These are phyloP conservation scores for Microthyrium microscopicum DNA, from an alignment of 2,329 filamentous ascomycete genomes.

Conservation along the genomic window DNA sequence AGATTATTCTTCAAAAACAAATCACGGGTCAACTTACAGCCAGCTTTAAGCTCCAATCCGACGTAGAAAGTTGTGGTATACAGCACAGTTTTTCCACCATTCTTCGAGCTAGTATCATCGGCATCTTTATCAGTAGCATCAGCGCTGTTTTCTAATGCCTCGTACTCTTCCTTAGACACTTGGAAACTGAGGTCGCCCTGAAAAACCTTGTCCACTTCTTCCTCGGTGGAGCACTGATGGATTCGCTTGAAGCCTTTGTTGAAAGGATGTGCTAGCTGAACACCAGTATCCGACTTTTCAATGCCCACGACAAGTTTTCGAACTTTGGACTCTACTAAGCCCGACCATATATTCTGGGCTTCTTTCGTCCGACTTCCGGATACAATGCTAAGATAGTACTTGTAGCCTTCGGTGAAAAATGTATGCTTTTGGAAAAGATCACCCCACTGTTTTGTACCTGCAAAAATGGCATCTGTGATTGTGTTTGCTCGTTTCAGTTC, in stretches of 20 bases:
- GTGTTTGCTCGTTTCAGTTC: slow-evolving; percentile 66
- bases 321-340: slow-evolving; percentile 85
- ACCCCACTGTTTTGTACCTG: slow-evolving; percentile 63
- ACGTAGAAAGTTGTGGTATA: slow-evolving; percentile 93
- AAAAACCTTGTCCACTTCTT: slow-evolving; percentile 45
- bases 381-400: slow-evolving; percentile 85
- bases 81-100: slow-evolving; percentile 28
- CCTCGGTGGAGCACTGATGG: slow-evolving; percentile 49
- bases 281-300: slow-evolving; percentile 57
- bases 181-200: slow-evolving; percentile 46
- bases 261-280: slow-evolving; percentile 76
- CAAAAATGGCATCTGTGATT: slow-evolving; percentile 65
- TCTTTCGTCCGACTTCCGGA: slow-evolving; percentile 71
- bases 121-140: slow-evolving; percentile 18
- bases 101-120: slow-evolving; percentile 30
- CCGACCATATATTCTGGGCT: slow-evolving; percentile 73
- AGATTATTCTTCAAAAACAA: slow-evolving; percentile 11
- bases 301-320: slow-evolving; percentile 69
- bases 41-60: slow-evolving; percentile 58
- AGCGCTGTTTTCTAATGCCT: not conserved
- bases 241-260: slow-evolving; percentile 80
- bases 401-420: slow-evolving; percentile 87
- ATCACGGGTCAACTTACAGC: slow-evolving; percentile 9
- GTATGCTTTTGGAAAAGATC: slow-evolving; percentile 78
- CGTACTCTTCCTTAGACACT: slow-evolving; percentile 28